phyloP scores from a whole-genome alignment of 1,284 basidiomycete species.

The Cronartium quercuum region DNA sequence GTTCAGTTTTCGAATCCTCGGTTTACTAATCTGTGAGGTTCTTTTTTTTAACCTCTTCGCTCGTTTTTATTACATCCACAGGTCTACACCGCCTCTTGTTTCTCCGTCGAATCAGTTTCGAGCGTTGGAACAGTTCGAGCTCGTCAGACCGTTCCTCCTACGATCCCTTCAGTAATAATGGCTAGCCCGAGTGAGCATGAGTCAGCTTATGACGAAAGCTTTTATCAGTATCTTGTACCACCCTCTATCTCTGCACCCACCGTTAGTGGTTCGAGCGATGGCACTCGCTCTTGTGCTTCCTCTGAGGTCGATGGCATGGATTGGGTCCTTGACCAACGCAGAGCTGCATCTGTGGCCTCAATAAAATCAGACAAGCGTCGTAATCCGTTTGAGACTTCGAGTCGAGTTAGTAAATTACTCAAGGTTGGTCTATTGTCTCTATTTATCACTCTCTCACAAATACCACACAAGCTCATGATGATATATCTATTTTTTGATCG shows the following conservation, averaged over 20 bases:
- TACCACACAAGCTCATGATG: background rate
- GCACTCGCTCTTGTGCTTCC: background rate
- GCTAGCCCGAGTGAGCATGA: constrained; percentile 23
- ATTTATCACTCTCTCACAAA: background rate
- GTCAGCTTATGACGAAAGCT: constrained; percentile 29
- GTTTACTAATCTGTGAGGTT: no score
- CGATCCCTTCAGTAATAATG: constrained; percentile 8
- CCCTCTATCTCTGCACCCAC: constrained; percentile 2
- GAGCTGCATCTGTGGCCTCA: no score
- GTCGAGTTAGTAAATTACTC: constrained; percentile 16
- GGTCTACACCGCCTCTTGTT: background rate
- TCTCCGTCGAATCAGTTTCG: background rate
- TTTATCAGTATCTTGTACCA: constrained; percentile 2
- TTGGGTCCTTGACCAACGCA: constrained; percentile 1
- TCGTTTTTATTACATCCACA: no score
- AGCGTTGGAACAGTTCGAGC: background rate
- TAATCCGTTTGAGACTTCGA: constrained; percentile 15
- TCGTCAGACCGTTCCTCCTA: background rate
- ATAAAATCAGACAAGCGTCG: no score
- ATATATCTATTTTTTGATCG: background rate
- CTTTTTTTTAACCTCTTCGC: background rate
- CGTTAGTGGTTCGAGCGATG: background rate
- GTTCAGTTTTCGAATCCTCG: background rate
- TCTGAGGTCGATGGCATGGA: constrained; percentile 12
- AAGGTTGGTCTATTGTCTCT: background rate